phyloP scores from a whole-genome alignment of 2,329 filamentous ascomycete genomes.

The Fusarium mundagurra region DNA sequence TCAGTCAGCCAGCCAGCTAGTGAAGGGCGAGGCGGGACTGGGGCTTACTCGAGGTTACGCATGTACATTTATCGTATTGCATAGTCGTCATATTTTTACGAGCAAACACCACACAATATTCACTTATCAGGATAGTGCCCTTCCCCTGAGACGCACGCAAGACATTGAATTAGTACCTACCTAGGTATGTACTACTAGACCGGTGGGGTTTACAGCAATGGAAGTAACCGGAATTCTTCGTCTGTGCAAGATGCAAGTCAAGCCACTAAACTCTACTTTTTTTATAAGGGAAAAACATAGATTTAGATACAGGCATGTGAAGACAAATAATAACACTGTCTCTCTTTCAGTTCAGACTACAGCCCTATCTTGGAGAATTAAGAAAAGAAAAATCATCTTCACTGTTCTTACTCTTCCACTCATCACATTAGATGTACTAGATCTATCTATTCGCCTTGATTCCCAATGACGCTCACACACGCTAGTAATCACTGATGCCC shows the following conservation, averaged over 20 bases:
- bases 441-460: constrained; percentile 11
- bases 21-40: constrained; percentile 1
- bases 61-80: constrained; percentile 14
- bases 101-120: constrained; percentile 21
- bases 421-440: neutral
- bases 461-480: constrained; percentile 15
- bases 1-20: neutral
- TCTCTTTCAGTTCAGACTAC: neutral
- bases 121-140: constrained; percentile 13
- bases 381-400: neutral
- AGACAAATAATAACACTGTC: neutral
- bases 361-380: neutral
- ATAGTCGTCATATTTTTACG: neutral
- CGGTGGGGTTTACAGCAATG: neutral
- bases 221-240: neutral
- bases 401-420: neutral
- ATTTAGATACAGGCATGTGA: neutral
- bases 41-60: constrained; percentile 6
- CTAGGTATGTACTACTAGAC: neutral
- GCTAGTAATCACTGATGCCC: constrained; percentile 16
- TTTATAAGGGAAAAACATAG: neutral
- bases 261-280: neutral
- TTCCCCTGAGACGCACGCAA: constrained; percentile 17
- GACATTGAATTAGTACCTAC: constrained; percentile 1
- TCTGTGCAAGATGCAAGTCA: neutral